A percentile compares a stretch with the other conserved stretches of the same genome.
Conservation (phyloP, 73 alveolate species). For the Tetrahymena borealis region DNA sequence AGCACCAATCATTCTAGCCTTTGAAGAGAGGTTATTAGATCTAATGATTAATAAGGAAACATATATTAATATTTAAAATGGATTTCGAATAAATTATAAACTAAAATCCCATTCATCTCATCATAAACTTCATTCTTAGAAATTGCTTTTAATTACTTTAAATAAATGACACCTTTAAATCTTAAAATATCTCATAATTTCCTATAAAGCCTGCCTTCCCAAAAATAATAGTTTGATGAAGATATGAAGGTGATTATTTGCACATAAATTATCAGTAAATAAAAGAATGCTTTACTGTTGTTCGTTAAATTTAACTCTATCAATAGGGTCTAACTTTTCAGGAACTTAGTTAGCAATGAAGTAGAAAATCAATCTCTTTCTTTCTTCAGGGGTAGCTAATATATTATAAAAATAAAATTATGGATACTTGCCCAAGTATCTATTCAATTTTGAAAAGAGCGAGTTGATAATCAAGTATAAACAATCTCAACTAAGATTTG, state of each 20-base stretch:
- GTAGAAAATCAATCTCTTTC: conserved; percentile 22
- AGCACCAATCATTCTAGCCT: neutral
- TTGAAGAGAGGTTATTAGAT: neutral
- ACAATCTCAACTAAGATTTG: neutral
- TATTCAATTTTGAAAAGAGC: neutral
- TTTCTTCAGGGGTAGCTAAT: conserved; percentile 23
- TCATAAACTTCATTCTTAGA: neutral
- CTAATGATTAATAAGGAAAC: neutral
- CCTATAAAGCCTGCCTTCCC: too few species aligned
- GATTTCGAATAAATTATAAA: neutral
- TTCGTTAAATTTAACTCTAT: neutral
- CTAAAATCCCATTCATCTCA: neutral
- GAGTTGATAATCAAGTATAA: neutral
- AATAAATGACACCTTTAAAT: neutral
- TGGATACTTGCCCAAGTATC: neutral
- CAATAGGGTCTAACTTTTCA: conserved; percentile 17
- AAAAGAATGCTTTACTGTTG: neutral
- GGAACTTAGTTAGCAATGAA: conserved; percentile 25
- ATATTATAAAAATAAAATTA: neutral
- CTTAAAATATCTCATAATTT: too few species aligned
- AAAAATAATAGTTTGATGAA: too few species aligned
- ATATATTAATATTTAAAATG: neutral
- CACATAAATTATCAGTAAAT: neutral
- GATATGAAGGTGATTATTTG: neutral
- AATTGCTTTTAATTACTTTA: neutral